Evolutionary conservation across 768 basidiomycete genomes (phyloP), one percentile per base, ranked within the genome.

Genomic region (Tylopilus intermedius): DNA sequence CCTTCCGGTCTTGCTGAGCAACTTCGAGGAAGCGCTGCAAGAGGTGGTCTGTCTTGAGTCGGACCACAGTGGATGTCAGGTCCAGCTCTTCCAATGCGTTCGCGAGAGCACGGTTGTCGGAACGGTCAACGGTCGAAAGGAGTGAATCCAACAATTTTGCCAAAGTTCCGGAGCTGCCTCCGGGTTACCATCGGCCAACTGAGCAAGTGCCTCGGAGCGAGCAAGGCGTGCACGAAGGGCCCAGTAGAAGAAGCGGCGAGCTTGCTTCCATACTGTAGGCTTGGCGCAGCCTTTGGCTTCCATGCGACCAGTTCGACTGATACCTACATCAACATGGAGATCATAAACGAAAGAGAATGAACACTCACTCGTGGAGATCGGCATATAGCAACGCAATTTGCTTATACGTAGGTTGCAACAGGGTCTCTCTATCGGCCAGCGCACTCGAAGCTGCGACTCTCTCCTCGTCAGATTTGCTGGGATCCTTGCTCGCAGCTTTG

Each of bases 271-370:
- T 43, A 84, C 80, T 27, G 83, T 77, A 18, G 90, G 78, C 56
- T 86, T 87, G 8, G 94, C 94, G 59, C 94, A 94, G 15, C 91
- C 93, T 73, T 97, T 97, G 26, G 94, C 94, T 72, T 96, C 91
- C 94, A 96, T 95, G 44, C 94, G 91, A 45, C 94, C 94, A 42
- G 83, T 80, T 45, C 94, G 91, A 71, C 94, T 95, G 63, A 52
- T 53, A 50, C 40, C n/a, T 38, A 37, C 50, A 32, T 58, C 32
- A 55, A 30, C 8, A 42, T 39, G 55, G 18, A 43, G 47, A 11
- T 26, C 26, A 45, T 30, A 50, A 40, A 49, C 30, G 6, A 30
- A n/a, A 41, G 46, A 37, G 22, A 51, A 32, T 40, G 39, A 50
- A 27, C 11, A 76, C 90, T 66, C 70, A 93, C 90, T 96, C 94